These are phyloP conservation scores for Saturnispora kantuleensis DNA, from an alignment of 805 yeast species.

Conservation along the genomic window DNA sequence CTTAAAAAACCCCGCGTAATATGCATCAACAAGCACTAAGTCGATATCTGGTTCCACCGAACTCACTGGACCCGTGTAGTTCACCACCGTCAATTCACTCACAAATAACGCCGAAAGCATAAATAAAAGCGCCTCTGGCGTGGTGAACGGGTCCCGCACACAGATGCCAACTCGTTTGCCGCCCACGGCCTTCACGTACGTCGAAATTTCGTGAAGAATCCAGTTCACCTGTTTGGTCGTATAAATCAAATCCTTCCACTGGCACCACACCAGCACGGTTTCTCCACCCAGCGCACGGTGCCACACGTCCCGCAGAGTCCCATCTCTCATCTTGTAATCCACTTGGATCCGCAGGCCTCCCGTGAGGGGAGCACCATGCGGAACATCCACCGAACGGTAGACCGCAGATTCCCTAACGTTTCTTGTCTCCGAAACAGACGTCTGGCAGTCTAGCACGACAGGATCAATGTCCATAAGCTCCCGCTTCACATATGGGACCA, in stretches of 20 bases:
- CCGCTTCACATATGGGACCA: conserved; percentile 22
- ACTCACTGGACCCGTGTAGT: conserved; percentile 37
- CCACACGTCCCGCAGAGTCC: conserved; percentile 71
- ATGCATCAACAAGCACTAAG: conserved; percentile 19
- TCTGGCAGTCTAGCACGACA: conserved; percentile 51
- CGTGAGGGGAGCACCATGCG: conserved; percentile 58
- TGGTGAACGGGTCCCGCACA: conserved; percentile 12
- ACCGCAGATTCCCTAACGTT: conserved; percentile 61
- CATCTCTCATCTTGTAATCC: conserved; percentile 61
- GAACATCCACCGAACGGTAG: conserved; percentile 65
- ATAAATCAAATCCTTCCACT: not conserved
- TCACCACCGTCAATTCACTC: conserved; percentile 29
- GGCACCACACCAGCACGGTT: not conserved
- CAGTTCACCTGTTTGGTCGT: conserved; percentile 7
- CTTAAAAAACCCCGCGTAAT: conserved; percentile 8
- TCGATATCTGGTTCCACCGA: conserved; percentile 30
- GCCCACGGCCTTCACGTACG: conserved; percentile 8
- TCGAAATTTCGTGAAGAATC: conserved; percentile 1
- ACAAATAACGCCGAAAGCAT: conserved; percentile 25
- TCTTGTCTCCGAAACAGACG: conserved; percentile 57
- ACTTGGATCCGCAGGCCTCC: conserved; percentile 60
- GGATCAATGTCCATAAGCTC: conserved; percentile 46
- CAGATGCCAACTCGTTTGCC: conserved; percentile 4
- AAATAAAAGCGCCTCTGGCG: conserved; percentile 16
- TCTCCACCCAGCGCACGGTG: conserved; percentile 31